phyloP scores from a whole-genome alignment of 2,329 filamentous ascomycete species.

The Beauveria medogensis region DNA sequence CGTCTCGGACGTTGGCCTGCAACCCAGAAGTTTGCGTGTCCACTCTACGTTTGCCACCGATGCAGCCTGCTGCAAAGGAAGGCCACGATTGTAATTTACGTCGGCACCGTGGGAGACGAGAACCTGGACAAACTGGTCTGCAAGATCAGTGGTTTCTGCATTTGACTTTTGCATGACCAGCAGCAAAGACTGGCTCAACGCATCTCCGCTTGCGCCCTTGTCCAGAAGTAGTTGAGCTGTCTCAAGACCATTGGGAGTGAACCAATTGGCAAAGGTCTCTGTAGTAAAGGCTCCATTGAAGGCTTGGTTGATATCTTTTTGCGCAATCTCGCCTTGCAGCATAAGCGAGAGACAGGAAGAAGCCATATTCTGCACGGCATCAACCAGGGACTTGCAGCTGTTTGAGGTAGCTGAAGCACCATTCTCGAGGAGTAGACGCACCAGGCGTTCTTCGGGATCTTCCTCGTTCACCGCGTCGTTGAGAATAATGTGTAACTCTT shows the following conservation, averaged over 20 bases:
- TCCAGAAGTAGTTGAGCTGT: conserved; percentile 40
- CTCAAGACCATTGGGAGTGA: conserved; percentile 37
- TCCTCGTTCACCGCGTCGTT: conserved; percentile 46
- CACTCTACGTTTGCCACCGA: conserved; percentile 42
- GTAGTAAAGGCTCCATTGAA: conserved; percentile 38
- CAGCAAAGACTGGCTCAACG: conserved; percentile 37
- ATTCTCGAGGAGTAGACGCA: conserved; percentile 39
- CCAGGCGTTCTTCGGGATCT: conserved; percentile 37
- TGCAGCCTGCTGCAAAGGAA: conserved; percentile 46
- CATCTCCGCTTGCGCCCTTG: conserved; percentile 39
- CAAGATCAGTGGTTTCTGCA: conserved; percentile 29
- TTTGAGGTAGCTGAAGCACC: conserved; percentile 46
- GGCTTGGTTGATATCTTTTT: conserved; percentile 34
- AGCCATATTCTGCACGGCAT: conserved; percentile 35
- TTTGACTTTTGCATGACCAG: conserved; percentile 36
- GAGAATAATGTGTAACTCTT: conserved; percentile 43
- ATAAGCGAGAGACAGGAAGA: conserved; percentile 33
- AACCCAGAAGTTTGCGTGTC: conserved; percentile 40
- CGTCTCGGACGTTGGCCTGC: conserved; percentile 40
- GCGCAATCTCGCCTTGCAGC: conserved; percentile 31
- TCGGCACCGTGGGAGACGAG: conserved; percentile 32
- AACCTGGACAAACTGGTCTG: conserved; percentile 36
- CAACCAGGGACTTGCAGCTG: conserved; percentile 43
- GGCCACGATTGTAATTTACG: conserved; percentile 44
- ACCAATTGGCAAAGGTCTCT: conserved; percentile 34